Base-by-base conservation (phyloP, 2,329 filamentous ascomycete species). In the Claviceps africana region DNA sequence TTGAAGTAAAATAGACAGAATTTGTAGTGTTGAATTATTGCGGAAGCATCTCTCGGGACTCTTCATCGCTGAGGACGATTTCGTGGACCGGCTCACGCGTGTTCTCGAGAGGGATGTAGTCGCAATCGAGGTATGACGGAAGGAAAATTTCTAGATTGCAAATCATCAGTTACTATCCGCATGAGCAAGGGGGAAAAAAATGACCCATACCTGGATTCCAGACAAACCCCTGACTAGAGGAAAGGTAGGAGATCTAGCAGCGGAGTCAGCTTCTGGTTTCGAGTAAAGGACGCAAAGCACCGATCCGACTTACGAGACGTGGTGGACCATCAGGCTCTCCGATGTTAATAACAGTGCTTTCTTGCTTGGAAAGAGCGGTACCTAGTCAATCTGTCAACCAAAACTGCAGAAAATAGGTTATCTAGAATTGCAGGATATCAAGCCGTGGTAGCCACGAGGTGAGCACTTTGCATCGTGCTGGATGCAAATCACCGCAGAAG, bases 301-400 rank as follows among this genome's bases (percentile, higher is more conserved):
- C 21, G 45, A 31, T 25, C 49, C 21, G 30, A 62, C 81, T 65
- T 70, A 88, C 84, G 70, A 90, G 71, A 51, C 84, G 76, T 57
- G 83, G 82, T 56, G 81, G 78, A n/a, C 81, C 83, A 57, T 88
- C 84, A 25, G 81, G 80, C 56, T 85, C 79, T 43, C 83, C 85
- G 58, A 91, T 81, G 64, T 89, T 86, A 65, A 90, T 81, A 47
- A 88, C 84, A n/a, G 83, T 88, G 62, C 84, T 84, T 67, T 89
- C 84, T 59, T 85, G 78, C 65, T 86, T 82, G 45, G 81, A 81
- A 55, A 90, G 74, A 19, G 85, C 83, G 43, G 80, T 77, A 66
- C 85, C 85, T 88, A 58, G 28, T 48, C n/a, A 56, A 49, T 42
- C 25, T 39, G 47, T 44, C 47, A 56, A 62, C 68, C 58, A 70